A percentile compares a stretch with the other conserved stretches of the same genome.
Conservation (phyloP, 768 basidiomycete genomes). For the Gloeophyllum trabeum region DNA sequence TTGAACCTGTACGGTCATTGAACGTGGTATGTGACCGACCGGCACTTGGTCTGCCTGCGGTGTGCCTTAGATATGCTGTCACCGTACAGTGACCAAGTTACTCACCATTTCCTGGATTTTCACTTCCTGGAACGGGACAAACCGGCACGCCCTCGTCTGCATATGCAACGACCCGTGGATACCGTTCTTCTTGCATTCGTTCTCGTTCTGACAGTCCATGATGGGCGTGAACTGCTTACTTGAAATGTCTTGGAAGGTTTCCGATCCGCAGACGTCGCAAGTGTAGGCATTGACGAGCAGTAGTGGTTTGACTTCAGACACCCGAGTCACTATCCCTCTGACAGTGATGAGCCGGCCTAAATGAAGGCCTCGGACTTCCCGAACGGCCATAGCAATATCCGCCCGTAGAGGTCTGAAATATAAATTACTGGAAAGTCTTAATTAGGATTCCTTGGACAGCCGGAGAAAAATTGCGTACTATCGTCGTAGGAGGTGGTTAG, state of each 20-base stretch:
- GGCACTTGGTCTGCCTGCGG: constrained; percentile 96
- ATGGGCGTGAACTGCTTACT: constrained; percentile 88
- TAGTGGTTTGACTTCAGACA: constrained; percentile 97
- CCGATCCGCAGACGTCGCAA: constrained; percentile 95
- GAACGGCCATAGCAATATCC: constrained; percentile 74
- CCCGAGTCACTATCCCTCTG: constrained; percentile 95
- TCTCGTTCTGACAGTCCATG: constrained; percentile 76
- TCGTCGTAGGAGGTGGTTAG: constrained; percentile 83
- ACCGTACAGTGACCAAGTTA: background rate
- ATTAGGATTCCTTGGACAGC: constrained; percentile 2
- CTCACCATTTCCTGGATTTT: constrained; percentile 97
- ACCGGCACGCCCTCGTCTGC: constrained; percentile 96
- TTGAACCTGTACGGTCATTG: constrained; percentile 94
- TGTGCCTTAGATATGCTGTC: constrained; percentile 4
- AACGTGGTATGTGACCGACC: constrained; percentile 96
- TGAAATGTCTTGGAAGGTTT: constrained; percentile 96
- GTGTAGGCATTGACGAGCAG: constrained; percentile 97
- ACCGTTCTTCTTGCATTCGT: constrained; percentile 77
- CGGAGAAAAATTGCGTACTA: constrained; percentile 56
- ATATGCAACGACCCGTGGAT: constrained; percentile 89
- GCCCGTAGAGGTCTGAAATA: constrained; percentile 86
- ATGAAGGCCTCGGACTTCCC: constrained; percentile 76
- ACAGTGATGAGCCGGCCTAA: constrained; percentile 94
- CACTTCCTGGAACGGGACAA: constrained; percentile 96
- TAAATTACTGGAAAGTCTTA: constrained; percentile 53